phyloP scores from a whole-genome alignment of 164 flowering plant species.

The Saururus chinensis region DNA sequence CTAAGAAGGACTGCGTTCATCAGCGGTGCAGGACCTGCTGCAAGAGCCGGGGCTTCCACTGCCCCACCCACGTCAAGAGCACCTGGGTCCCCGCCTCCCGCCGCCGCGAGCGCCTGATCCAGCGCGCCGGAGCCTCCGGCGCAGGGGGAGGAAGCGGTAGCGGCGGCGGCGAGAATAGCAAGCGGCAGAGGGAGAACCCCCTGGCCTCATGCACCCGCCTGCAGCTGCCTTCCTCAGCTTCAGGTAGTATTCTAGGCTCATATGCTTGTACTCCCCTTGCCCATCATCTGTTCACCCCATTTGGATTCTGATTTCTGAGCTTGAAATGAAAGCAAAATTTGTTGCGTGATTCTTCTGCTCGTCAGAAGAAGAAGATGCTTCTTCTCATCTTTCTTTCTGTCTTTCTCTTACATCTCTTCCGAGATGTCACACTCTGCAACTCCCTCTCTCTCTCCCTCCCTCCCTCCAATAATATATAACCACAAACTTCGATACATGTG shows the following conservation, averaged over 20 bases:
- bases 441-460: not conserved
- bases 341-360: not conserved
- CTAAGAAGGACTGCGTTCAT: slow-evolving; percentile 72
- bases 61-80: slow-evolving; percentile 71
- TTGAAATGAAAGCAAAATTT: too few species aligned
- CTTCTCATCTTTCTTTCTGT: not conserved
- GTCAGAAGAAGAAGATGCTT: not conserved
- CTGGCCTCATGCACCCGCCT: slow-evolving; percentile 24
- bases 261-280: too few species aligned
- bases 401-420: too few species aligned
- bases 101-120: slow-evolving; percentile 62
- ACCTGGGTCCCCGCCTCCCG: slow-evolving; percentile 83
- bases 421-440: not conserved
- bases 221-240: slow-evolving; percentile 29
- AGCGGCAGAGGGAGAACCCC: slow-evolving; percentile 16
- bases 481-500: too few species aligned
- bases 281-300: not conserved
- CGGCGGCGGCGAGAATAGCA: not conserved
- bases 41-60: slow-evolving; percentile 67
- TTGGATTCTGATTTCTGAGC: not conserved
- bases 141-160: not conserved
- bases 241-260: slow-evolving; percentile 22
- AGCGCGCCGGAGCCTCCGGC: slow-evolving; percentile 7
- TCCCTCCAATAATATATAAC: too few species aligned
- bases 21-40: slow-evolving; percentile 79